A percentile compares a stretch with the other conserved stretches of the same genome.
These are phyloP conservation scores for Jatropha multifida DNA, from an alignment of 441 rosid species.

Conservation along the genomic window DNA sequence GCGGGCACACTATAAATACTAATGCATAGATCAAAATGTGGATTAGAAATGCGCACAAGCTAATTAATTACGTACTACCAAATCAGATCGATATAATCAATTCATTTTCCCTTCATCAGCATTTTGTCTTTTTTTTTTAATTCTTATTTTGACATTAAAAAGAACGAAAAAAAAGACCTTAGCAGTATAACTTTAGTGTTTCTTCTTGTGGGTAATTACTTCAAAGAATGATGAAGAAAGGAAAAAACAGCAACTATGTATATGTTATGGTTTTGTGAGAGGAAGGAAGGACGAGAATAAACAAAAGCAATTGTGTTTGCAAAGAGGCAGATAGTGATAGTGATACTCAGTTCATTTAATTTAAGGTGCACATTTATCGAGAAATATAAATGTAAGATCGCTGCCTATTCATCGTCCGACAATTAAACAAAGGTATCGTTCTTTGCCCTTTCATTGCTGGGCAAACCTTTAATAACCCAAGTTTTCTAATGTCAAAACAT, in stretches of 20 bases:
- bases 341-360: constrained; percentile 9
- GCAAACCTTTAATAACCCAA: constrained; percentile 25
- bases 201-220: too few relatives aligned
- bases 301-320: neutral
- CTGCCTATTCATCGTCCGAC: constrained; percentile 65
- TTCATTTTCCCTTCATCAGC: too few relatives aligned
- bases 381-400: constrained; percentile 34
- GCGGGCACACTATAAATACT: neutral
- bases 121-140: too few relatives aligned
- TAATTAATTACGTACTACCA: neutral
- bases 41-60: neutral
- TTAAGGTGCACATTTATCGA: constrained; percentile 33
- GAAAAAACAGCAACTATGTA: neutral
- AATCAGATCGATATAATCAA: too few relatives aligned
- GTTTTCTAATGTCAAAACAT: too few relatives aligned
- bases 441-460: constrained; percentile 49
- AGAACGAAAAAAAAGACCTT: too few relatives aligned
- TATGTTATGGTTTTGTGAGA: neutral
- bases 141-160: too few relatives aligned
- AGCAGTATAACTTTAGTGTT: too few relatives aligned
- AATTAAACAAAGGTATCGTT: constrained; percentile 43
- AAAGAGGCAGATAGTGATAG: constrained; percentile 8
- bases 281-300: constrained; percentile 12
- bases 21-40: neutral
- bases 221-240: neutral